Evolutionary conservation across 129 eudicot genomes (phyloP).

Genomic region (Glebionis coronaria): DNA sequence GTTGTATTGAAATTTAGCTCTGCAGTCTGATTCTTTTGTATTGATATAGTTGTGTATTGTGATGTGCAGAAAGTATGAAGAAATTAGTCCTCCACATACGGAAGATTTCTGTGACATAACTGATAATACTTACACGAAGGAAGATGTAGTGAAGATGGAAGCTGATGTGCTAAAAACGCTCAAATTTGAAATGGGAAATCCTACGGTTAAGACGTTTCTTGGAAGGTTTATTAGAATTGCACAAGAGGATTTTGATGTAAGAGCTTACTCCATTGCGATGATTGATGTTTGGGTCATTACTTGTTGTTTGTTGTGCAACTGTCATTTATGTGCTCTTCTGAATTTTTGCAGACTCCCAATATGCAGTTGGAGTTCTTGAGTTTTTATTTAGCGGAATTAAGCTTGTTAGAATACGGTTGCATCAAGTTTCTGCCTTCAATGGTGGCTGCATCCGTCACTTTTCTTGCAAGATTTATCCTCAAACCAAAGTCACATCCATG

Average conservation of each 20-base stretch:
- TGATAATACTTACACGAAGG: conserved; percentile 62
- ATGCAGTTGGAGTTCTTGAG: conserved; percentile 55
- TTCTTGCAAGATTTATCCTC: conserved; percentile 57
- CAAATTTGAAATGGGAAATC: conserved; percentile 42
- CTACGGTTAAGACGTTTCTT: conserved; percentile 57
- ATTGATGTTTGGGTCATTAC: not conserved
- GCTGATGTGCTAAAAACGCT: too few relatives aligned
- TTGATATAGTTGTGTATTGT: not conserved
- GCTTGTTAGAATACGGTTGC: conserved; percentile 28
- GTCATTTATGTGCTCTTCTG: not conserved
- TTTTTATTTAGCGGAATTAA: conserved; percentile 60
- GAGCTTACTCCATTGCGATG: not conserved
- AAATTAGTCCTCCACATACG: conserved; percentile 50
- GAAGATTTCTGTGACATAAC: conserved; percentile 58
- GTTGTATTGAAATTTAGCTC: too few relatives aligned
- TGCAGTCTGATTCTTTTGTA: not conserved
- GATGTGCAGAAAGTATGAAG: not conserved
- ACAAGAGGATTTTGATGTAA: conserved; percentile 50
- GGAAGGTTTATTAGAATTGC: conserved; percentile 48
- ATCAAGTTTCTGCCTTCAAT: conserved; percentile 68
- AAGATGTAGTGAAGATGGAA: conserved; percentile 4
- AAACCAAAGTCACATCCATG: conserved; percentile 44
- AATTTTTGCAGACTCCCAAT: conserved; percentile 43
- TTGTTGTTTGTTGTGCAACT: not conserved
- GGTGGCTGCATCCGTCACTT: conserved; percentile 74